Conservation (phyloP, 208 protist species). For the Endotrypanum monterogeii region DNA sequence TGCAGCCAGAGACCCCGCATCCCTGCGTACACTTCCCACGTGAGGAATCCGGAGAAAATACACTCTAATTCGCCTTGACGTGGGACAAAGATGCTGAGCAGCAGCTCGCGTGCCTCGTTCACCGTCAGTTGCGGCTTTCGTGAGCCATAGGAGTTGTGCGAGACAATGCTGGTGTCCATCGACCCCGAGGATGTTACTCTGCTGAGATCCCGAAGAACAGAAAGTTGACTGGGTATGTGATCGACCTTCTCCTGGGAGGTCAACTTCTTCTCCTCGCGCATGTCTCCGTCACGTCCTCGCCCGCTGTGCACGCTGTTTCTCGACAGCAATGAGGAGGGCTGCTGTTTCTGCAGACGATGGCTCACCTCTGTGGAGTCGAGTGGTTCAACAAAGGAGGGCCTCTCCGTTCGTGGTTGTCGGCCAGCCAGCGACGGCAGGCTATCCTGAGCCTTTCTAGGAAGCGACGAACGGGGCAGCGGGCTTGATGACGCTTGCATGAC, state of each 20-base stretch:
- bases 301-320: neutral
- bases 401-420: neutral
- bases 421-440: neutral
- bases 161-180: conserved; percentile 9
- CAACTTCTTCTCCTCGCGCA: too few species aligned
- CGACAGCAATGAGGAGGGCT: neutral
- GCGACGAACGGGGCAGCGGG: neutral
- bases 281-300: neutral
- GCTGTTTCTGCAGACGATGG: neutral
- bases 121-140: conserved; percentile 20
- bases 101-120: conserved; percentile 30
- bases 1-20: conserved; percentile 32
- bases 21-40: conserved; percentile 15
- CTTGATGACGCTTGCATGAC: neutral
- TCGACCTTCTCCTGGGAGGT: neutral
- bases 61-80: conserved; percentile 42
- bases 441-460: neutral
- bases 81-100: conserved; percentile 42
- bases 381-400: neutral
- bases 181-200: conserved; percentile 3
- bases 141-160: neutral
- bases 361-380: too few species aligned
- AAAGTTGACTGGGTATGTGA: neutral
- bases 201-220: conserved; percentile 5
- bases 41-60: conserved; percentile 38